A percentile compares a stretch with the other conserved stretches of the same genome.
Conservation (phyloP, 2,329 filamentous ascomycete genomes). For the Xylariaceae sp. region DNA sequence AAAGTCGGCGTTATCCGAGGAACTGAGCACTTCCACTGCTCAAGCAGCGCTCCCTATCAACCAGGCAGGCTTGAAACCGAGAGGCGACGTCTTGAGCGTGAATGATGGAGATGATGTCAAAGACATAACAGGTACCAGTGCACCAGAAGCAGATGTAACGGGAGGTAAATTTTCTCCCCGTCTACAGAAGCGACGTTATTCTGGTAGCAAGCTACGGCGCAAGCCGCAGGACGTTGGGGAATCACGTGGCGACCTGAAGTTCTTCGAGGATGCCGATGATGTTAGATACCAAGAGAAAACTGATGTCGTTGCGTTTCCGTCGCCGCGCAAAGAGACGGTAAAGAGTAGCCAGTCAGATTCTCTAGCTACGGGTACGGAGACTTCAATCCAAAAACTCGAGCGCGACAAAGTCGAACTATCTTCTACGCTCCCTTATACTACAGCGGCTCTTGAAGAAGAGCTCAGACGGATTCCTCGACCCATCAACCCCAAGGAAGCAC, state of each 20-base stretch:
- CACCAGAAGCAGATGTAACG: conserved; percentile 56
- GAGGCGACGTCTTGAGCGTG: conserved; percentile 27
- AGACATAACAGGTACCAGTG: conserved; percentile 59
- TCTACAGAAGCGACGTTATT: conserved; percentile 67
- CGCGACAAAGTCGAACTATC: conserved; percentile 34
- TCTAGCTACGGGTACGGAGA: not conserved
- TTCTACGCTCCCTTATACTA: conserved; percentile 32
- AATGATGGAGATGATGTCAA: conserved; percentile 40
- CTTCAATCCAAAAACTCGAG: not conserved
- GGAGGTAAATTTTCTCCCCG: conserved; percentile 40
- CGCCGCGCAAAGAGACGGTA: conserved; percentile 9
- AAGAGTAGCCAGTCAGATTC: conserved; percentile 8
- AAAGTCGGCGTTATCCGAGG: conserved; percentile 3
- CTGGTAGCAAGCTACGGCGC: conserved; percentile 73
- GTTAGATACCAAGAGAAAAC: conserved; percentile 69
- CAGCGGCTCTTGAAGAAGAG: conserved; percentile 37
- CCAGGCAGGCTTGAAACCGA: conserved; percentile 34
- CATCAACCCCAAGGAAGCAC: conserved; percentile 71
- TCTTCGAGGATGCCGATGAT: conserved; percentile 85
- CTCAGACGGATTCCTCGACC: conserved; percentile 51
- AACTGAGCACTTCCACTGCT: conserved; percentile 24
- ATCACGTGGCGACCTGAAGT: conserved; percentile 73
- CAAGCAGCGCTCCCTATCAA: conserved; percentile 28
- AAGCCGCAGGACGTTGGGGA: conserved; percentile 68
- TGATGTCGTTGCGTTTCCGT: conserved; percentile 41